A percentile compares a stretch with the other conserved stretches of the same genome.
Conservation (phyloP, 352 stramenopile genomes). For the Globisporangium paroecandrum region DNA sequence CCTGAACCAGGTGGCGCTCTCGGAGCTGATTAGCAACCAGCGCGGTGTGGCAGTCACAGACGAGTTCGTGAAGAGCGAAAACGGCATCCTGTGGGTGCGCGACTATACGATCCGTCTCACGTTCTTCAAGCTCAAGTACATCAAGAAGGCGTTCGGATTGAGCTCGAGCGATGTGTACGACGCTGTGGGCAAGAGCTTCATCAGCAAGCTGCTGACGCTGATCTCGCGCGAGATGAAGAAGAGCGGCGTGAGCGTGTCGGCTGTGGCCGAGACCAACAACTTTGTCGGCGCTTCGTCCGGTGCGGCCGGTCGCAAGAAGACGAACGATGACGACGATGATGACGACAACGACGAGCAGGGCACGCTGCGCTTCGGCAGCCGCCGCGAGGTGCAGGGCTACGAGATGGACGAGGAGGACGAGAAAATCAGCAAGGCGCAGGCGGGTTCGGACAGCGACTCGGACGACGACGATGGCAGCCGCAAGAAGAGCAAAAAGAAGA, state of each 20-base stretch:
- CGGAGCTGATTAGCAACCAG: slow-evolving; percentile 91
- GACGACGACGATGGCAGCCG: slow-evolving; percentile 19
- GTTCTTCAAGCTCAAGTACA: slow-evolving; percentile 93
- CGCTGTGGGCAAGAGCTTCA: slow-evolving; percentile 86
- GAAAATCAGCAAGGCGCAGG: slow-evolving; percentile 61
- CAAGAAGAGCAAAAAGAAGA: slow-evolving; percentile 32
- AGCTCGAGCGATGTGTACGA: slow-evolving; percentile 91
- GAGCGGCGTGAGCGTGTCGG: slow-evolving; percentile 61
- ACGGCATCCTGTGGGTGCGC: slow-evolving; percentile 92
- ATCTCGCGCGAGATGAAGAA: slow-evolving; percentile 95
- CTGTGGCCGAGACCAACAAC: slow-evolving; percentile 44
- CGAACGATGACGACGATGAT: slow-evolving; percentile 74
- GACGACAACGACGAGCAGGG: slow-evolving; percentile 86
- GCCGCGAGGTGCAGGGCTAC: slow-evolving; percentile 81
- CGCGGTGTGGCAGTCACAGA: slow-evolving; percentile 92
- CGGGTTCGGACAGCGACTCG: slow-evolving; percentile 60
- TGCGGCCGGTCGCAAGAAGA: slow-evolving; percentile 38
- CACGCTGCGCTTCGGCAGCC: slow-evolving; percentile 80
- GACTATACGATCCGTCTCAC: slow-evolving; percentile 96
- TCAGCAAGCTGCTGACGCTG: slow-evolving; percentile 91
- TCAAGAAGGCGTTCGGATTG: slow-evolving; percentile 94
- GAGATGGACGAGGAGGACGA: slow-evolving; percentile 95
- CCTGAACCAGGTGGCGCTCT: slow-evolving; percentile 92
- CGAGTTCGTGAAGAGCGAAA: slow-evolving; percentile 85
- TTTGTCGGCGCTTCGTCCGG: slow-evolving; percentile 19